Base-by-base conservation (phyloP, 495 filamentous ascomycete genomes). In the Penicillium cosmopolitanum region DNA sequence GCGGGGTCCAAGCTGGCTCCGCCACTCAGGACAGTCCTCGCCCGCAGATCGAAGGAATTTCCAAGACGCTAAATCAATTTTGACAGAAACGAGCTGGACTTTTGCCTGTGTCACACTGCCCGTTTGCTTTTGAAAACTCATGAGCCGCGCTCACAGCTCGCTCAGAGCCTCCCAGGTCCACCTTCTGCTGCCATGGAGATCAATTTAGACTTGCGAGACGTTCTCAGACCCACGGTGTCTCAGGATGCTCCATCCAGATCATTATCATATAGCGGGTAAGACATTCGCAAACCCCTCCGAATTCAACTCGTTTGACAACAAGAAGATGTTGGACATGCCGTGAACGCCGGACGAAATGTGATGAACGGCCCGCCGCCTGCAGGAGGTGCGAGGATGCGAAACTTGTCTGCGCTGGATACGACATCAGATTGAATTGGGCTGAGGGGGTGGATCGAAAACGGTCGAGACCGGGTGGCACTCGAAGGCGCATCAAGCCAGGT, bases 261-360 rank as follows among this genome's bases (percentile, higher is more conserved):
- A 4, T 13, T 38, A n/a, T 38, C 36, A 38, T 38, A 38, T 38
- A 38, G 36, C 36, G 36, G 36, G 36, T 38, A 38, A 38, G 36
- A 38, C 15, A n/a, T 13, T 38, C 15, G 36, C 11, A 5, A 38
- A n/a, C 5, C 4, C 36, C 15, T 38, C 10, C 15, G 36, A 38
- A 1, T 9, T n/a, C 36, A n/a, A 12, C 9, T 38, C 36, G 3
- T 4, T n/a, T 38, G 10, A 38, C 15, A 13, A 15, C 4, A 38
- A n/a, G 5, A 38, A 46, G 42, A 16, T 46, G 42, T 19, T 46
- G 42, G 42, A 46, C 42, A 11, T 46, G 42, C n/a, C 42, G 42
- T 18, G 18, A 46, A 19, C 42, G 42, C n/a, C 42, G 42, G 42
- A 46, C 18, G n/a, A 46, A 46, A 21, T 46, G 42, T 46, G 42